These are phyloP conservation scores for Phytophthora podocarpi DNA, from an alignment of 352 stramenopile species.

Conservation along the genomic window DNA sequence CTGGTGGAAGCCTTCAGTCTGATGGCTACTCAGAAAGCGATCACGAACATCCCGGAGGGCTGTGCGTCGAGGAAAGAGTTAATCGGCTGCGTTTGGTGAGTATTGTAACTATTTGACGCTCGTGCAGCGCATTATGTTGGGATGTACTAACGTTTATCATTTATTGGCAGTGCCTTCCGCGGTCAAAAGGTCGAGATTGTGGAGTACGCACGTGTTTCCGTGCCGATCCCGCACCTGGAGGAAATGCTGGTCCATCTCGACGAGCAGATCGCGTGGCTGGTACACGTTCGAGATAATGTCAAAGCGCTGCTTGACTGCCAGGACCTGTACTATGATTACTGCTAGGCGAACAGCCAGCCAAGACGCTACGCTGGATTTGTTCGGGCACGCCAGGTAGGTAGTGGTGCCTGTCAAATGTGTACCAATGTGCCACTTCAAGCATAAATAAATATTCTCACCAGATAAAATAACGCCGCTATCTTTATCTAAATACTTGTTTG, in stretches of 20 bases:
- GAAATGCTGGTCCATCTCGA: constrained; percentile 78
- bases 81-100: constrained; percentile 78
- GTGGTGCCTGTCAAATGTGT: constrained; percentile 18
- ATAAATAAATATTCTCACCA: constrained; percentile 25
- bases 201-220: constrained; percentile 65
- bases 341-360: constrained; percentile 11
- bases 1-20: constrained; percentile 79
- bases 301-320: constrained; percentile 77
- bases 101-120: neutral
- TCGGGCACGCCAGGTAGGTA: neutral
- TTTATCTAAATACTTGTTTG: constrained; percentile 13
- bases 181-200: constrained; percentile 83
- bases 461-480: no score
- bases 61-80: constrained; percentile 84
- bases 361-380: neutral
- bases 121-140: neutral
- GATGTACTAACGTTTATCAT: neutral
- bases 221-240: constrained; percentile 79
- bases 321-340: constrained; percentile 43
- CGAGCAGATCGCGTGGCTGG: constrained; percentile 65
- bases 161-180: constrained; percentile 55
- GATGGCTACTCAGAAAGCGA: constrained; percentile 54
- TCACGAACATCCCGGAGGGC: constrained; percentile 59
- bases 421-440: constrained; percentile 11
- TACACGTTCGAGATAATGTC: constrained; percentile 75